phyloP scores from a whole-genome alignment of 257 asterid species.

The Solanum gracilifrons region DNA sequence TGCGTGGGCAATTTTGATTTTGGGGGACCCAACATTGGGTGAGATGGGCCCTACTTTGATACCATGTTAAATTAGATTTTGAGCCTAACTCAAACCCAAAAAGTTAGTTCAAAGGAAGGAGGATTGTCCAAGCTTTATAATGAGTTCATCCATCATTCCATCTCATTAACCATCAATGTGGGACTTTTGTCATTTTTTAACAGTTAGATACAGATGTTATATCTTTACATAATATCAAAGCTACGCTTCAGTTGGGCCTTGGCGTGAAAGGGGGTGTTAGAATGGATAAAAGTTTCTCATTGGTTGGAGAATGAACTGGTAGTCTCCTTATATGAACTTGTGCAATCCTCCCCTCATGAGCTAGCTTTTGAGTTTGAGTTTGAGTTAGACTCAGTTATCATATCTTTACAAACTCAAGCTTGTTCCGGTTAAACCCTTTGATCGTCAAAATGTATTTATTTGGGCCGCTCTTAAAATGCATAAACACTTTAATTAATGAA shows the following conservation, averaged over 20 bases:
- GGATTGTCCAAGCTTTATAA: not conserved
- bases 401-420: not conserved
- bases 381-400: not conserved
- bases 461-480: not conserved
- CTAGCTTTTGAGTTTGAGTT: too few species aligned
- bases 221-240: not conserved
- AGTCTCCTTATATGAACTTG: too few species aligned
- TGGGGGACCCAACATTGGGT: not conserved
- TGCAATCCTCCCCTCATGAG: not conserved
- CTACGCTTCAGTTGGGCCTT: not conserved
- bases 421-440: not conserved
- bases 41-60: not conserved
- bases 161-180: not conserved
- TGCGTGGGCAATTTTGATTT: too few species aligned
- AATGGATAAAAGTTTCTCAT: not conserved
- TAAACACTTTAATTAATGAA: not conserved
- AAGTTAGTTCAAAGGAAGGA: not conserved
- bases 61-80: not conserved
- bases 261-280: not conserved
- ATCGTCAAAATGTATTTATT: too few species aligned
- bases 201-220: not conserved
- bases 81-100: too few species aligned
- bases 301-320: not conserved
- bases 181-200: not conserved
- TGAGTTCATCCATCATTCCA: not conserved